Evolutionary conservation across 2,329 filamentous ascomycete genomes (phyloP).

Genomic region (Clonostachys chloroleuca): DNA sequence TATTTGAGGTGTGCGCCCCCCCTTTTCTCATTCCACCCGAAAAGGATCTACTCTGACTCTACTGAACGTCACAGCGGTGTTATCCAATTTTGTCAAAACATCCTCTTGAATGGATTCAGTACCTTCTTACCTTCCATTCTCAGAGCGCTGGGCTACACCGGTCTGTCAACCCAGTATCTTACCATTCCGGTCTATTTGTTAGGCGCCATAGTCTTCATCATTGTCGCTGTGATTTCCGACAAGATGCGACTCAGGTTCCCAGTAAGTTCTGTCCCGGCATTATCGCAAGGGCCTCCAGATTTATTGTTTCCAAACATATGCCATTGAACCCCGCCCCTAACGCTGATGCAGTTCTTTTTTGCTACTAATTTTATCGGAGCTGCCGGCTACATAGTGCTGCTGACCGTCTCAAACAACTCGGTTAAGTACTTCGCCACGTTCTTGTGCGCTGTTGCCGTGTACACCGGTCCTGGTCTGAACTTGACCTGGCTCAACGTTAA

Average conservation of each 20-base stretch:
- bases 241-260: too few species aligned
- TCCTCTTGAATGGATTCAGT: constrained; percentile 45
- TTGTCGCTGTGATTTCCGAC: constrained; percentile 37
- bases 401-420: constrained; percentile 40
- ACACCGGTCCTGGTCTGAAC: constrained; percentile 36
- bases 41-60: too few species aligned
- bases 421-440: constrained; percentile 42
- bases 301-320: too few species aligned
- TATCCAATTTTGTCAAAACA: constrained; percentile 42
- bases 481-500: constrained; percentile 36
- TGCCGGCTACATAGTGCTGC: constrained; percentile 40
- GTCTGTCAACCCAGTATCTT: constrained; percentile 41
- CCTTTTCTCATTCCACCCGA: too few species aligned
- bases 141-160: constrained; percentile 39
- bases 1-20: too few species aligned
- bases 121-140: constrained; percentile 52
- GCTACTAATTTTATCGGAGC: constrained; percentile 18
- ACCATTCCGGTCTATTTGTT: constrained; percentile 48
- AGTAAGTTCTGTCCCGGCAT: too few species aligned
- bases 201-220: constrained; percentile 35
- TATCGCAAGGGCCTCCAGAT: too few species aligned
- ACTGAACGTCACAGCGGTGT: too few species aligned
- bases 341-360: constrained; percentile 23
- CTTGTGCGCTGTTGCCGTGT: constrained; percentile 36
- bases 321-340: too few species aligned